These are phyloP conservation scores for Fusarium circinatum DNA, from an alignment of 2,329 filamentous ascomycete species.

Conservation along the genomic window DNA sequence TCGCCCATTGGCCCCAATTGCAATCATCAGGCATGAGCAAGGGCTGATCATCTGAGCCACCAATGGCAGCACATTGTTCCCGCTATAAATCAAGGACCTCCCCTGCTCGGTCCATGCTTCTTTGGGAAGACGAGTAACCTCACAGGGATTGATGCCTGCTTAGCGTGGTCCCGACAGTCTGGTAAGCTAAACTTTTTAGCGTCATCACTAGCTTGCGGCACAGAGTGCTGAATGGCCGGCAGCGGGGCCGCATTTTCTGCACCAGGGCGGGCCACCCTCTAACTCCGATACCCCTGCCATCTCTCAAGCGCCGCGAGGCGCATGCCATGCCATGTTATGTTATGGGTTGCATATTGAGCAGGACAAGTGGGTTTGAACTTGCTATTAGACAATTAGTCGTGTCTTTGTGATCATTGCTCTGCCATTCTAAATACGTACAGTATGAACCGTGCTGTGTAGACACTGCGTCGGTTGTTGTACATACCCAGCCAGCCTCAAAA, in stretches of 20 bases:
- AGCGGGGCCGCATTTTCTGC: conserved; percentile 35
- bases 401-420: conserved; percentile 17
- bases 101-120: conserved; percentile 18
- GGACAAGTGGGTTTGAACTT: conserved; percentile 26
- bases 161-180: conserved; percentile 52
- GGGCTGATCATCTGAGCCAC: conserved; percentile 10
- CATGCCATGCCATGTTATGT: conserved; percentile 19
- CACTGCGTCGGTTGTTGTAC: not conserved
- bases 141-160: conserved; percentile 15
- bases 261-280: not conserved
- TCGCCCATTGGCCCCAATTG: conserved; percentile 41
- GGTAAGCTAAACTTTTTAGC: conserved; percentile 47
- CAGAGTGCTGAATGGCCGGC: conserved; percentile 44
- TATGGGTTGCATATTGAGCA: conserved; percentile 36
- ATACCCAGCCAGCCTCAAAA: not conserved
- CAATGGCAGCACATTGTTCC: conserved; percentile 29
- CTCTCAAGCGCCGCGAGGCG: conserved; percentile 32
- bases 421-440: conserved; percentile 5
- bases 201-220: conserved; percentile 22
- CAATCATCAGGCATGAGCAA: not conserved
- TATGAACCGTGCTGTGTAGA: conserved; percentile 4
- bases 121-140: conserved; percentile 17
- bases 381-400: conserved; percentile 33
- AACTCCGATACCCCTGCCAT: conserved; percentile 39
- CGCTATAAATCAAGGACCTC: conserved; percentile 3